Base-by-base conservation (phyloP, 768 basidiomycete genomes). In the Tephrocybe sp. region DNA sequence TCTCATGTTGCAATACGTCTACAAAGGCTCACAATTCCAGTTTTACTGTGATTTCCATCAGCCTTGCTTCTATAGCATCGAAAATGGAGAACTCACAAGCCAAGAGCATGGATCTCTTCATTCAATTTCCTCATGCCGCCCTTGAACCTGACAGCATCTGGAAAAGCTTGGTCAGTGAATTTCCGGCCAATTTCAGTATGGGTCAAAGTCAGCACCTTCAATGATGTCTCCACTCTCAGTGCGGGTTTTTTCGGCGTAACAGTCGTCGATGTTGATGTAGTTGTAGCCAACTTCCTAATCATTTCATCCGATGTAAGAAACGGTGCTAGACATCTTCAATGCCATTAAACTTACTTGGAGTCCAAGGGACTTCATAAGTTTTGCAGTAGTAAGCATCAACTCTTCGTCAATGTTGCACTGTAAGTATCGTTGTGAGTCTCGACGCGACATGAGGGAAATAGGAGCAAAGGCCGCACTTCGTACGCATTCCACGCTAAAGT, bases 401-500 rank as follows among this genome's bases (percentile, higher is more conserved):
- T 68, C 61, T 56, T 84, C 79, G 53, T 82, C 66, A 56, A 86
- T 84, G 57, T 76, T 69, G 60, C 84, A 85, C 82, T 85, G 9
- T 27, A 5, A 26, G 60, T 15, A 24, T 31, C 34, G 11, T 12
- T 47, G 32, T 43, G 24, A 32, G 42, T 12, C 24, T 26, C 24
- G n/a, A 37, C 18, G 5, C 27, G n/a, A 15, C 44, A 13, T 4
- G 13, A 25, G 22, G 9, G 24, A 47, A 30, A 52, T n/a, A 24
- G 12, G 57, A 12, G 18, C 15, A 34, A n/a, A n/a, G n/a, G n/a
- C n/a, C 70, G 43, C 52, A 84, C 83, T 55, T 84, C 76, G 60
- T 81, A 84, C 6, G 82, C 84, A 60, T 86, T 86, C 84, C 84
- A 86, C 5, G 84, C 84, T 86, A 34, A 3, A 12, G n/a, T n/a